A percentile compares a stretch with the other conserved stretches of the same genome.
Evolutionary conservation across 1,284 basidiomycete species (phyloP).

Genomic region (Hypsizygus ulmarius): DNA sequence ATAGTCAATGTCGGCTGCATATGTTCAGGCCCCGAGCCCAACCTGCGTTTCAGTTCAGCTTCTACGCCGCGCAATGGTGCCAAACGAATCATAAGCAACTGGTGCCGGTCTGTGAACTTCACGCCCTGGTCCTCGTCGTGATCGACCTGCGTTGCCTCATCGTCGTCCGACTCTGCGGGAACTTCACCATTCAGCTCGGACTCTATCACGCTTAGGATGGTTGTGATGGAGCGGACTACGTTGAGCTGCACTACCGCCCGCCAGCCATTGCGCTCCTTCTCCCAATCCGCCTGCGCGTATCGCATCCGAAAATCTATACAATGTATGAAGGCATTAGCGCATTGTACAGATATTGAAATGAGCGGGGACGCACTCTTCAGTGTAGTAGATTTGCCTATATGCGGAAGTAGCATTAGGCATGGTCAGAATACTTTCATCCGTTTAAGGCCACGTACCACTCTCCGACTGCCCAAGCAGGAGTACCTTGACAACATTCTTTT

Average conservation of each 20-base stretch:
- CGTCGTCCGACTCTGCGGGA: constrained; percentile 24
- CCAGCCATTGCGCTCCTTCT: constrained; percentile 45
- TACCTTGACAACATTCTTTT: constrained; percentile 48
- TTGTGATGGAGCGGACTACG: constrained; percentile 45
- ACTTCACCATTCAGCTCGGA: constrained; percentile 41
- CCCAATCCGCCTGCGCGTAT: constrained; percentile 43
- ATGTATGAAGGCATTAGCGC: constrained; percentile 4
- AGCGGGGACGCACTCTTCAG: constrained; percentile 49
- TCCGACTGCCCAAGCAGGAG: constrained; percentile 62
- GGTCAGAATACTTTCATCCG: background rate
- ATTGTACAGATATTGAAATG: constrained; percentile 13
- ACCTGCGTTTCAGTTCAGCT: constrained; percentile 40
- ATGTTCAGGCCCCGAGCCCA: constrained; percentile 39
- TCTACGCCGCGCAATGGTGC: constrained; percentile 42
- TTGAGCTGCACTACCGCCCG: constrained; percentile 51
- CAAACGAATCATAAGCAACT: constrained; percentile 43
- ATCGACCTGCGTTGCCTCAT: constrained; percentile 16
- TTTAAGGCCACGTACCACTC: constrained; percentile 45
- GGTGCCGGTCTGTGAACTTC: constrained; percentile 41
- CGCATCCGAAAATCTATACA: constrained; percentile 44
- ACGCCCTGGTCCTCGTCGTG: constrained; percentile 19
- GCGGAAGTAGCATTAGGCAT: background rate
- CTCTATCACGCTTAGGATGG: constrained; percentile 43
- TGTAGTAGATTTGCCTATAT: constrained; percentile 53
- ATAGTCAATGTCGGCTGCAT: constrained; percentile 30